Base-by-base conservation (phyloP, 768 basidiomycete genomes). In the Russula lepida region DNA sequence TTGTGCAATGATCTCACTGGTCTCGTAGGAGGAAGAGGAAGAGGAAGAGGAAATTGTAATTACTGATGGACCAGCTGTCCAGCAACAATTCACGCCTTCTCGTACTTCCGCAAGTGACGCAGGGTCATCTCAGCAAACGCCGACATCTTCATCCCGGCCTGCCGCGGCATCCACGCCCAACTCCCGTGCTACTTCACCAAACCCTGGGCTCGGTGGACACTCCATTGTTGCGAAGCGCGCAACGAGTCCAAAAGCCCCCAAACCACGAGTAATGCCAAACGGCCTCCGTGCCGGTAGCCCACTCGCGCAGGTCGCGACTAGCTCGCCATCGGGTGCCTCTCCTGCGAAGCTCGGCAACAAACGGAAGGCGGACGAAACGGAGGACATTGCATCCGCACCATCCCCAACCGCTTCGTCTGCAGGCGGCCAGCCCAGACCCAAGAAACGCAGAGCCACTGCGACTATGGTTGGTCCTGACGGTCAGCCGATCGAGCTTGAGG, bases 191-290 rank as follows among this genome's bases (percentile, higher is more conserved):
- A 81, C 78, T 27, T 88, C 88, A 3, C 86, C 85, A 9, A 60
- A 78, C 4, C 74, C 83, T 8, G 76, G 78, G 30, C 77, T 85
- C 65, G 84, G 87, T 39, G 90, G 89, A 0, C 88, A 91, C 72
- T 89, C 86, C 2, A 69, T 89, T 25, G 82, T 94, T 17, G 91
- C 91, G 2, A 88, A 87, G 73, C 84, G 91, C 19, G 91, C 91
- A 4, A 92, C 89, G 1, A 91, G 89, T 63, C 91, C 90, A 4
- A 89, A 88, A 67, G 76, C 73, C 11, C 81, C 82, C 3, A 89
- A 87, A 70, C 74, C 75, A 9, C 86, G 82, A 66, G 64, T 78
- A 12, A 70, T 72, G 37, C 64, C 66, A 48, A 73, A 72, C 62
- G 67, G 71, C 2, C 84, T 81, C 68, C 77, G 85, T 61, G 83